These are phyloP conservation scores for Phytophthora pistaciae DNA, from an alignment of 352 stramenopile genomes.

Conservation along the genomic window DNA sequence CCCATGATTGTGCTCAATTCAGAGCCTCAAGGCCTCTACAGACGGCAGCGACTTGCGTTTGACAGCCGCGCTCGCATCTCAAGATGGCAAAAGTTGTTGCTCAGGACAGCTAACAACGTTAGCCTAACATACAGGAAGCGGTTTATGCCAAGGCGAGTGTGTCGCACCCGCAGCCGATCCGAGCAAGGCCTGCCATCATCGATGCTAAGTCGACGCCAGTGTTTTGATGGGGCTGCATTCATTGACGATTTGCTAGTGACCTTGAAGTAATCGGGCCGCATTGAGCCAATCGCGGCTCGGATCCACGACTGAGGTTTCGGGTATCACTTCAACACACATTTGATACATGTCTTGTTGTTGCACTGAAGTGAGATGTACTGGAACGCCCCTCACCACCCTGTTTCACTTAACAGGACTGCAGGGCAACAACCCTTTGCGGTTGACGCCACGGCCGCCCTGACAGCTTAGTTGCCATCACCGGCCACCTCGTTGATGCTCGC, in stretches of 20 bases:
- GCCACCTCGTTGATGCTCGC: not conserved
- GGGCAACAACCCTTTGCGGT: not conserved
- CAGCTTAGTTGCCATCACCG: not conserved
- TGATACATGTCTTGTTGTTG: too few relatives aligned
- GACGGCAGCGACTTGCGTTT: too few relatives aligned
- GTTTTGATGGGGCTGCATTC: constrained; percentile 2
- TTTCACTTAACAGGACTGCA: not conserved
- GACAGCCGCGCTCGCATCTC: not conserved
- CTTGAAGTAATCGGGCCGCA: constrained; percentile 7
- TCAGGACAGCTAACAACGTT: not conserved
- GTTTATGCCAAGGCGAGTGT: constrained; percentile 1
- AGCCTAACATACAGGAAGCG: not conserved
- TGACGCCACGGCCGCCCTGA: not conserved
- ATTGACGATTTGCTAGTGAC: constrained; percentile 2
- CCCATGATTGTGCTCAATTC: not conserved
- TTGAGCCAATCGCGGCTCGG: constrained; percentile 2
- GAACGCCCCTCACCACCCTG: not conserved
- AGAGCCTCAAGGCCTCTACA: too few relatives aligned
- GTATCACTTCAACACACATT: not conserved
- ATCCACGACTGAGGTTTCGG: not conserved
- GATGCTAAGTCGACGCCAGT: constrained; percentile 7
- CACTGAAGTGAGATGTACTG: too few relatives aligned
- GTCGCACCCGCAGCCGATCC: not conserved
- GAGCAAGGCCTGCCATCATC: constrained; percentile 6
- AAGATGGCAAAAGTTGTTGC: not conserved